phyloP scores from a whole-genome alignment of 352 stramenopile species.

The Phytophthora citricola region DNA sequence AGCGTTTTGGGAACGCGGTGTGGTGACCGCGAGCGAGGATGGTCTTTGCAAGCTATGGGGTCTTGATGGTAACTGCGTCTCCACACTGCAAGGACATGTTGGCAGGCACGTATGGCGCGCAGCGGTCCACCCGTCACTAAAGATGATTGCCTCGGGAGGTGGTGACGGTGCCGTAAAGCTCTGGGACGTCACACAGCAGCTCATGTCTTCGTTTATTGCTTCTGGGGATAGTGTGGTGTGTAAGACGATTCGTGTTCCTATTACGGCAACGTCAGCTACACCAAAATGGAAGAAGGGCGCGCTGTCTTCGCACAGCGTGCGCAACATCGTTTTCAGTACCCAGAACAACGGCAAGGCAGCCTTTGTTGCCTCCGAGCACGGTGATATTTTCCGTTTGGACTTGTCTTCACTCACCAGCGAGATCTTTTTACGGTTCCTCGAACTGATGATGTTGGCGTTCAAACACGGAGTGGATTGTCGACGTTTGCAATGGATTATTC shows the following conservation, averaged over 20 bases:
- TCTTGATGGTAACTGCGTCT: conserved; percentile 61
- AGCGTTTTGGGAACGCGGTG: conserved; percentile 56
- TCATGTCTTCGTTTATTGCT: conserved; percentile 47
- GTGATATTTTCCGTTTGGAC: conserved; percentile 57
- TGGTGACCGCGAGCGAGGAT: conserved; percentile 82
- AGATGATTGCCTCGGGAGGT: conserved; percentile 73
- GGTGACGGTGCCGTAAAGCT: conserved; percentile 84
- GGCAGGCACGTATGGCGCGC: conserved; percentile 84
- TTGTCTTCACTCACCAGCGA: conserved; percentile 39
- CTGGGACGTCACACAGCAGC: conserved; percentile 71
- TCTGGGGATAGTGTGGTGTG: conserved; percentile 13
- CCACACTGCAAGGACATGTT: conserved; percentile 77
- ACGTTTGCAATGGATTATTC: conserved; percentile 46
- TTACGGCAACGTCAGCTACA: conserved; percentile 5
- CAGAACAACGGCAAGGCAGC: conserved; percentile 33
- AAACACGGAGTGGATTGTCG: conserved; percentile 44
- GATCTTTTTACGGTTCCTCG: conserved; percentile 38
- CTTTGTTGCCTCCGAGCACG: conserved; percentile 74
- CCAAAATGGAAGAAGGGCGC: conserved; percentile 41
- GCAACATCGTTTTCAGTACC: conserved; percentile 55
- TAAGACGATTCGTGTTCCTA: conserved; percentile 33
- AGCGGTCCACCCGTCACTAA: conserved; percentile 55
- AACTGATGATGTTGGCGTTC: conserved; percentile 3
- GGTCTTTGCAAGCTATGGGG: conserved; percentile 80
- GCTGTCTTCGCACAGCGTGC: conserved; percentile 48